phyloP scores from a whole-genome alignment of 331 rosid species.

The Stylosanthes scabra region DNA sequence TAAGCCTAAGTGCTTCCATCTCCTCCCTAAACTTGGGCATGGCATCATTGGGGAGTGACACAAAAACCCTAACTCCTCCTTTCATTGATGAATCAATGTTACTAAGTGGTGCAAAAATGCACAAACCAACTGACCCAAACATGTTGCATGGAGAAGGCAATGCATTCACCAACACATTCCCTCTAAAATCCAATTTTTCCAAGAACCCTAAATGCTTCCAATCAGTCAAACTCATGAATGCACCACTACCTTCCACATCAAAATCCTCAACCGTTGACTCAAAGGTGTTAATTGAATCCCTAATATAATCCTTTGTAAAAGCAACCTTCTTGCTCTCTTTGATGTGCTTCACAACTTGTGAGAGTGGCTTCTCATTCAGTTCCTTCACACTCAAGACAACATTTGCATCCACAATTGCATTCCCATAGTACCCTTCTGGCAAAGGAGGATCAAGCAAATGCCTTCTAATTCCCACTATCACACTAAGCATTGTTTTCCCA shows the following conservation, averaged over 20 bases:
- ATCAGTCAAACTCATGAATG: constrained; percentile 31
- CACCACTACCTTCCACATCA: constrained; percentile 27
- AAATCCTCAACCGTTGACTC: background rate
- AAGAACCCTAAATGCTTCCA: constrained; percentile 42
- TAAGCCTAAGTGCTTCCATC: too few relatives aligned
- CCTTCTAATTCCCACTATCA: constrained; percentile 30
- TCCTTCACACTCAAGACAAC: constrained; percentile 41
- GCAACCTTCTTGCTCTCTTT: constrained; percentile 15
- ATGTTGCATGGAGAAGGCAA: constrained; percentile 35
- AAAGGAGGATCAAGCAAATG: constrained; percentile 35
- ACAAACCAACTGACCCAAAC: background rate
- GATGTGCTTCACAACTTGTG: constrained; percentile 33
- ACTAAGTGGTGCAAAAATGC: background rate
- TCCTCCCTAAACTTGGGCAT: too few relatives aligned
- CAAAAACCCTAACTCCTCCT: too few relatives aligned
- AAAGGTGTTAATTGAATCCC: background rate
- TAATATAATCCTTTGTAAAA: constrained; percentile 7
- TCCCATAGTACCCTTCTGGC: constrained; percentile 51
- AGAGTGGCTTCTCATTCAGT: constrained; percentile 32
- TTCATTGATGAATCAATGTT: too few relatives aligned
- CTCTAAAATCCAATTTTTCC: constrained; percentile 40
- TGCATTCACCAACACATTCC: constrained; percentile 17
- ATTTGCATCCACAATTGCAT: constrained; percentile 19
- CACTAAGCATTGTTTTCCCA: constrained; percentile 1
- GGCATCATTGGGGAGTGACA: too few relatives aligned